Percentiles rank a stretch among this genome's conserved stretches.
These are phyloP conservation scores for Aphanomyces cochlioides DNA, from an alignment of 352 stramenopile species.

Conservation along the genomic window DNA sequence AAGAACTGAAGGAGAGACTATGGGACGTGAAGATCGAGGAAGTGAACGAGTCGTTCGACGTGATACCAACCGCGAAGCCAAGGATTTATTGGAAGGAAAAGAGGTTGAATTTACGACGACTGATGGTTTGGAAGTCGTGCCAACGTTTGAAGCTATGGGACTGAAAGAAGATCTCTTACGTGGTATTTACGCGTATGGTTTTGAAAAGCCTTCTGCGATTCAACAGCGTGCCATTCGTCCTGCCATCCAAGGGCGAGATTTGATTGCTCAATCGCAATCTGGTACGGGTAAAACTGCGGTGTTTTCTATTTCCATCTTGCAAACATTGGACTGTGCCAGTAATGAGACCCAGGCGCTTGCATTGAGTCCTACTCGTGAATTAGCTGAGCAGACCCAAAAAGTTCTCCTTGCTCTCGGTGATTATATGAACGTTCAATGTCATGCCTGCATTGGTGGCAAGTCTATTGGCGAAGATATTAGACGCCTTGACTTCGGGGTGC, in stretches of 20 bases:
- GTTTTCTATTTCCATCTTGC: slow-evolving; percentile 93
- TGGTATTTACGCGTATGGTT: slow-evolving; percentile 89
- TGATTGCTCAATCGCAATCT: slow-evolving; percentile 97
- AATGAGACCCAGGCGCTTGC: slow-evolving; percentile 94
- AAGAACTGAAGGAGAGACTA: slow-evolving; percentile 5
- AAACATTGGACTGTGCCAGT: slow-evolving; percentile 88
- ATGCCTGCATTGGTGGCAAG: slow-evolving; percentile 95
- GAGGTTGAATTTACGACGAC: slow-evolving; percentile 89
- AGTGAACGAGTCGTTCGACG: slow-evolving; percentile 31
- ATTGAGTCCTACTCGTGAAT: slow-evolving; percentile 94
- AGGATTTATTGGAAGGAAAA: slow-evolving; percentile 43
- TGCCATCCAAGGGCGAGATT: slow-evolving; percentile 92
- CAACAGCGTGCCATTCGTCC: slow-evolving; percentile 97
- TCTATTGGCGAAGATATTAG: slow-evolving; percentile 94
- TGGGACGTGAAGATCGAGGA: slow-evolving; percentile 30
- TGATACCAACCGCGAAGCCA: slow-evolving; percentile 58
- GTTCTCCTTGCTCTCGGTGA: slow-evolving; percentile 93
- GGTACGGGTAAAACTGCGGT: slow-evolving; percentile 94
- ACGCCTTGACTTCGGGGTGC: slow-evolving; percentile 91
- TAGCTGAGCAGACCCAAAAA: slow-evolving; percentile 97
- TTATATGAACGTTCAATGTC: slow-evolving; percentile 97
- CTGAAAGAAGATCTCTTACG: slow-evolving; percentile 90
- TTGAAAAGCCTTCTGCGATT: slow-evolving; percentile 97
- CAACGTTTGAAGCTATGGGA: slow-evolving; percentile 89
- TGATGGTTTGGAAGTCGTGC: slow-evolving; percentile 81